These are phyloP conservation scores for Fraxinus greggii DNA, from an alignment of 305 asterid species.

Conservation along the genomic window DNA sequence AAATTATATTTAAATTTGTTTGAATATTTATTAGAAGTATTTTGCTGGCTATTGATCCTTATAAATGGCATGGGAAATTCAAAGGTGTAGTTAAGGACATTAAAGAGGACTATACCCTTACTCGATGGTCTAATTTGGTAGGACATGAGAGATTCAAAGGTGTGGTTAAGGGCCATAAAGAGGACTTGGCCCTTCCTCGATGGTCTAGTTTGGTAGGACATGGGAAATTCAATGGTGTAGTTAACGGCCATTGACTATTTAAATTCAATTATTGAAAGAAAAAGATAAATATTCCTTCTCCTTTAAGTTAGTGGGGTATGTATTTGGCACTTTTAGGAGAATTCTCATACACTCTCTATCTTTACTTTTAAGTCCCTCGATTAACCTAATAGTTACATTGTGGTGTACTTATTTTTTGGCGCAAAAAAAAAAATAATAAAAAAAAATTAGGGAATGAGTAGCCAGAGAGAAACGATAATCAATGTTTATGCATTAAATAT, in stretches of 20 bases:
- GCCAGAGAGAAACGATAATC: not conserved
- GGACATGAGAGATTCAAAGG: no score
- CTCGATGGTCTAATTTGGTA: constrained; percentile 7
- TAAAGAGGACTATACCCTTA: not conserved
- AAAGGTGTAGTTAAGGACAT: not conserved
- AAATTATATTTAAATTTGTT: no score
- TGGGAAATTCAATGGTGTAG: constrained; percentile 26
- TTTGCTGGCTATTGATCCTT: not conserved
- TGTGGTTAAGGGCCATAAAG: not conserved
- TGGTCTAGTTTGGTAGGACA: not conserved
- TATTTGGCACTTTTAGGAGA: not conserved
- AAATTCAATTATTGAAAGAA: constrained; percentile 18
- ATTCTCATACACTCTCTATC: not conserved
- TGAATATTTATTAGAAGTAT: not conserved
- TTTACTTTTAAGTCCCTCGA: not conserved
- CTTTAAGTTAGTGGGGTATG: not conserved
- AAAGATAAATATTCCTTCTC: not conserved
- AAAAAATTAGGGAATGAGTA: not conserved
- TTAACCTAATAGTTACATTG: not conserved
- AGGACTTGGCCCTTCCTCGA: not conserved
- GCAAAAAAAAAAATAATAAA: not conserved
- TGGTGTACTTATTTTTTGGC: not conserved
- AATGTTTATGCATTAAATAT: not conserved
- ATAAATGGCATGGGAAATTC: not conserved
- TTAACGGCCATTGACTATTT: constrained; percentile 24